Percentiles rank a stretch among this genome's conserved stretches.
These are phyloP conservation scores for Volvox reticuliferus DNA, from an alignment of 139 green algal genomes.

Conservation along the genomic window DNA sequence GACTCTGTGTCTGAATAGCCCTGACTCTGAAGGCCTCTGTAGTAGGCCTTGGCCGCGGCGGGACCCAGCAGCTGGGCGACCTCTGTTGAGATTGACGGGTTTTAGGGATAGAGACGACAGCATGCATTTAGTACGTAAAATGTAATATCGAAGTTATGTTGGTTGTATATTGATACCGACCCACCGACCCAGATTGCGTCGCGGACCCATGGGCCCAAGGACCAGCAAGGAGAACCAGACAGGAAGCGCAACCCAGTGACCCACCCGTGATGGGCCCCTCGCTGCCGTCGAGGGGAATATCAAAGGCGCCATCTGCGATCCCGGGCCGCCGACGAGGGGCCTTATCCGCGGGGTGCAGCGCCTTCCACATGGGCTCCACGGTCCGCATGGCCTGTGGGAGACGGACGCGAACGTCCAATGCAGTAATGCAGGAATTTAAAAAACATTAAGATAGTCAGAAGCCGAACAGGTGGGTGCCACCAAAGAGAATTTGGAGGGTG, in stretches of 20 bases:
- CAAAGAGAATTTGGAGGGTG: too few species aligned
- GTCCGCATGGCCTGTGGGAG: conserved; percentile 23
- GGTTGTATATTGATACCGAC: too few species aligned
- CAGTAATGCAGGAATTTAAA: background rate
- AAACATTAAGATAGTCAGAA: too few species aligned
- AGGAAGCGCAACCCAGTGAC: background rate
- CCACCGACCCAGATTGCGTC: too few species aligned
- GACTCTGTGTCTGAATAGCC: background rate
- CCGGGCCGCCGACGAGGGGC: background rate
- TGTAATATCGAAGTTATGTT: too few species aligned
- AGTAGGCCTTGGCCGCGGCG: conserved; percentile 38
- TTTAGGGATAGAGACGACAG: too few species aligned
- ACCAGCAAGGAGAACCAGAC: too few species aligned
- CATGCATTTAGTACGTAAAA: too few species aligned
- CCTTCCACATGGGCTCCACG: conserved; percentile 38
- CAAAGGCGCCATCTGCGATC: background rate
- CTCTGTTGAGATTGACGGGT: background rate
- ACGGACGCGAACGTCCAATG: background rate
- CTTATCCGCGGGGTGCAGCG: conserved; percentile 38
- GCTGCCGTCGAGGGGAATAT: conserved; percentile 5
- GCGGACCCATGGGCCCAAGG: too few species aligned
- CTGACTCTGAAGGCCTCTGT: background rate
- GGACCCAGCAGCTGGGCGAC: conserved; percentile 30
- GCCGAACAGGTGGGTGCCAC: too few species aligned
- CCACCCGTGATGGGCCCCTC: conserved; percentile 21